Percentiles rank a stretch among this genome's conserved stretches.
Evolutionary conservation across 202 grass and related monocot species (phyloP).

Genomic region (Eragrostis tef): DNA sequence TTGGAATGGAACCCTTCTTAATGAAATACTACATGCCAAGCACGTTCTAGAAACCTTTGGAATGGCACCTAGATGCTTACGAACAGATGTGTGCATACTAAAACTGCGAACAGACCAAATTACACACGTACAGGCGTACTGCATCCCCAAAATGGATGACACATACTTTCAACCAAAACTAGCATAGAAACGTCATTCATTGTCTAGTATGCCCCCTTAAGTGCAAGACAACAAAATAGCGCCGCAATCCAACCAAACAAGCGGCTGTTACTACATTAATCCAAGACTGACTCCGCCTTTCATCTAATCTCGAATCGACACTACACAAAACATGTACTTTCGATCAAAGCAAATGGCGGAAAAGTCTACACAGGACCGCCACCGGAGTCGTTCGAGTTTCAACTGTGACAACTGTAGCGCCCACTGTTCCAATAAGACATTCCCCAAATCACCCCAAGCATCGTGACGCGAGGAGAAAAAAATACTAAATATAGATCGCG

Average conservation of each 20-base stretch:
- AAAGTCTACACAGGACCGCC: not conserved
- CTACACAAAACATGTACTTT: slow-evolving; percentile 22
- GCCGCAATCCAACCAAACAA: not conserved
- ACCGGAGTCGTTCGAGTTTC: not conserved
- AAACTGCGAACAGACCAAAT: slow-evolving; percentile 16
- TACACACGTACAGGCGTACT: not conserved
- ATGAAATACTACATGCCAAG: too few relatives aligned
- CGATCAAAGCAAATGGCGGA: not conserved
- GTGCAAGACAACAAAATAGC: slow-evolving; percentile 2
- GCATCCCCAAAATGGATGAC: not conserved
- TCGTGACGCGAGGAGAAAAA: not conserved
- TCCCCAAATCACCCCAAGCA: not conserved
- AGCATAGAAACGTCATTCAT: slow-evolving; percentile 33
- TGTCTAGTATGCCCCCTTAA: not conserved
- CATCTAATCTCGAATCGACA: not conserved
- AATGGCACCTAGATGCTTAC: not conserved
- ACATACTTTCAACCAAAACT: not conserved
- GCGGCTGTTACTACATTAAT: not conserved
- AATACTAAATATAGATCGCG: not conserved
- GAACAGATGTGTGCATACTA: slow-evolving; percentile 2
- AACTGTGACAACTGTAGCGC: not conserved
- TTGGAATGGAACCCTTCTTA: too few relatives aligned
- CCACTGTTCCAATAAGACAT: slow-evolving; percentile 13
- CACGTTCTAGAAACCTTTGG: not conserved
- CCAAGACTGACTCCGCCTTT: not conserved